Percentiles rank a stretch among this genome's conserved stretches.
These are phyloP conservation scores for Malus hybrid DNA, from an alignment of 331 rosid genomes.

Conservation along the genomic window DNA sequence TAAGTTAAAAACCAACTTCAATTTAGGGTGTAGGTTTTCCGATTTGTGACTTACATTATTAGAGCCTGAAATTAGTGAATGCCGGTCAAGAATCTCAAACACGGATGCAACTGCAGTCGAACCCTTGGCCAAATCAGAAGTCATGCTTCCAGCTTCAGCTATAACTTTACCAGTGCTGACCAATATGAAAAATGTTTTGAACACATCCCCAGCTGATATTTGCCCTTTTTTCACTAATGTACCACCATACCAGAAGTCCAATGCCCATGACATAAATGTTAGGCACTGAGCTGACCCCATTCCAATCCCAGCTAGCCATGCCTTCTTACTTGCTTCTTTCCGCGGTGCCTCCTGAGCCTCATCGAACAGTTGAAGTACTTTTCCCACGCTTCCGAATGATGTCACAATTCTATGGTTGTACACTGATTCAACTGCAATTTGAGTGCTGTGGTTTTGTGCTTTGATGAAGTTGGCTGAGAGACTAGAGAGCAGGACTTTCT, in stretches of 20 bases:
- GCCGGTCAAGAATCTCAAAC: conserved; percentile 78
- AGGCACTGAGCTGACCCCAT: conserved; percentile 97
- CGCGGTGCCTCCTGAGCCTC: conserved; percentile 81
- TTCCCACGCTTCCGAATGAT: conserved; percentile 55
- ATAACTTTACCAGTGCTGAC: conserved; percentile 93
- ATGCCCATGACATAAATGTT: conserved; percentile 92
- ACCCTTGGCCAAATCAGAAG: conserved; percentile 84
- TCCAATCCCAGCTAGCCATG: conserved; percentile 94
- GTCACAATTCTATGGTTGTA: conserved; percentile 84
- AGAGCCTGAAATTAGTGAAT: conserved; percentile 52
- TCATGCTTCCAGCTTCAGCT: conserved; percentile 99
- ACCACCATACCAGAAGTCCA: conserved; percentile 97
- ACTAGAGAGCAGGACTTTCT: conserved; percentile 74
- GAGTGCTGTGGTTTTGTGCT: conserved; percentile 87
- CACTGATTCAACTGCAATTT: conserved; percentile 87
- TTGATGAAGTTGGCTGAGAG: conserved; percentile 58
- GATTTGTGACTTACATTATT: conserved; percentile 34
- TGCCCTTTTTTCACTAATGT: conserved; percentile 54
- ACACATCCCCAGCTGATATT: conserved; percentile 89
- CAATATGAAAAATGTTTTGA: conserved; percentile 81
- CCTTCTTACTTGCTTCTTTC: conserved; percentile 71
- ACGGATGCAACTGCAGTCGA: conserved; percentile 78
- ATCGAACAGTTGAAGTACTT: conserved; percentile 60
- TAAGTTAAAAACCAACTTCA: background rate
- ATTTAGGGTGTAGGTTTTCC: background rate